Base-by-base conservation (phyloP, 495 filamentous ascomycete genomes). In the Polyplosphaeria fusca region DNA sequence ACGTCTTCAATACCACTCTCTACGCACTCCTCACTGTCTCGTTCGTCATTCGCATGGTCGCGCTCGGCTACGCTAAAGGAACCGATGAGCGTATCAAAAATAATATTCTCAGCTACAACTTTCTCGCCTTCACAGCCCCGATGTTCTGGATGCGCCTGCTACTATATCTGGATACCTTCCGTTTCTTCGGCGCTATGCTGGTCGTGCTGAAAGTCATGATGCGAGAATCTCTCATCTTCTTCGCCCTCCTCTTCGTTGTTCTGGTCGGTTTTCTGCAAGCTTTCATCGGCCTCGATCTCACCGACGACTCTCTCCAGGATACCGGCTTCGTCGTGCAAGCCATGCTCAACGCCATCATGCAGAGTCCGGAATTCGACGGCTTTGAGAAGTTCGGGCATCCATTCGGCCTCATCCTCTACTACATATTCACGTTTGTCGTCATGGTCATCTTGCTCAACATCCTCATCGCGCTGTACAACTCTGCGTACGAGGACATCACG, bases 191-290 rank as follows among this genome's bases (percentile, higher is more conserved):
- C 39, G 89, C 89, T 47, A 97, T 98, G 94, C 79, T 98, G 28
- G 91, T 97, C 5, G 88, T 98, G 3, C 74, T 98, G 28, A 91
- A 96, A 65, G 91, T 97, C 46, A 97, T 98, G 94, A 97, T 98
- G 93, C 89, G 91, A 65, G 93, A 98, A 68, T 94, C 88, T 52
- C 73, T 98, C 49, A 96, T 97, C 60, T 98, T 98, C 78, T 98
- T 98, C 64, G 88, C 91, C 5, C 79, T 98, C n/a, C 80, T 98
- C 4, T 73, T 85, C 45, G 84, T 96, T 45, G 86, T 98, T 46
- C 73, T 95, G 42, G 71, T 92, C 40, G 93, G 93, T 16, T 98
- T 98, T 73, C 76, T 96, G 45, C 93, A 98, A 72, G 90, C 87
- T 0, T 98, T 98, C 57, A 78, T 95, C n/a, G 93, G 94, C 1